Evolutionary conservation across 163 green algal species (phyloP).

Genomic region (Coccomyxa subellipsoidea): DNA sequence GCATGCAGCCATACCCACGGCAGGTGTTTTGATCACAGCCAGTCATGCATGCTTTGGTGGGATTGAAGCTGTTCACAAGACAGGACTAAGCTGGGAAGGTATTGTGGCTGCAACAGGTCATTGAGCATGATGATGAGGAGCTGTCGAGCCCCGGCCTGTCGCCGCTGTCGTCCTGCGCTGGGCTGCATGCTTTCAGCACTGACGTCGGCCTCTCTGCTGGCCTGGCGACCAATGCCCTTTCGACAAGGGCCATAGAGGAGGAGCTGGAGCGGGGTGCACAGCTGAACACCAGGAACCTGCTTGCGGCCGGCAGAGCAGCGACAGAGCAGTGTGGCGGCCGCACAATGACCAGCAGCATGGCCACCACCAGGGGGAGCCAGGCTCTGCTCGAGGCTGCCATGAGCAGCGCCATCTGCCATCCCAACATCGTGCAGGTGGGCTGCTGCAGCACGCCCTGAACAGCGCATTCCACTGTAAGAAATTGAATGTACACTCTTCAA

Average conservation of each 20-base stretch:
- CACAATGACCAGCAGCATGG: constrained; percentile 19
- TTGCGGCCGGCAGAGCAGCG: not conserved
- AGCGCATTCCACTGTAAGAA: too few relatives aligned
- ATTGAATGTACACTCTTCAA: too few relatives aligned
- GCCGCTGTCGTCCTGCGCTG: not conserved
- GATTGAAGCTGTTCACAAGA: not conserved
- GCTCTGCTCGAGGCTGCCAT: constrained; percentile 28
- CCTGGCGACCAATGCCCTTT: not conserved
- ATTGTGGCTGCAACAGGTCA: constrained; percentile 12
- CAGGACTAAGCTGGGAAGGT: not conserved
- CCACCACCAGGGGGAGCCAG: not conserved
- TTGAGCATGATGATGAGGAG: constrained; percentile 31
- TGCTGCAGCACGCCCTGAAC: not conserved
- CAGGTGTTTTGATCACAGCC: not conserved
- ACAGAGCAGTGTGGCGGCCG: not conserved
- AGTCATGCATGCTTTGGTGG: not conserved
- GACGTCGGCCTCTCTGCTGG: not conserved
- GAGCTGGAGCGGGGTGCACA: not conserved
- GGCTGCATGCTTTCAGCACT: not conserved
- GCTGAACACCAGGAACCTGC: not conserved
- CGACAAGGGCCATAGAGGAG: not conserved
- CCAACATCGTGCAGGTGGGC: constrained; percentile 40
- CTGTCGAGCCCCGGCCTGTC: not conserved
- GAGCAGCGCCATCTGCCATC: constrained; percentile 42
- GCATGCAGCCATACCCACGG: not conserved